Evolutionary conservation across 2,329 filamentous ascomycete species (phyloP), one percentile per base, ranked within the genome.

Genomic region (Penicillium vulpinum): DNA sequence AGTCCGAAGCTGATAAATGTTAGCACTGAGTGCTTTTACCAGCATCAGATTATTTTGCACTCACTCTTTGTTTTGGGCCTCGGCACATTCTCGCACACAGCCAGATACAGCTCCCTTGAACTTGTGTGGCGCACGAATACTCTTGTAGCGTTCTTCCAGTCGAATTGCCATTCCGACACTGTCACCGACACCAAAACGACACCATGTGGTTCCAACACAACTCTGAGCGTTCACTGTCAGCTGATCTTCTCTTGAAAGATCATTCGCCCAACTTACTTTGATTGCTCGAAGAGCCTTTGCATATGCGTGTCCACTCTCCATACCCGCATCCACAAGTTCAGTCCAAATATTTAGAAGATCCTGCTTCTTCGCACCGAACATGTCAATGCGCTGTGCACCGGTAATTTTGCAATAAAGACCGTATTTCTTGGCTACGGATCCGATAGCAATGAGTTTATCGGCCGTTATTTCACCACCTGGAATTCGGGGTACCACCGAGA

Each of bases 131-230:
- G 83, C 83, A n/a, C 92, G 85, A 57, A 96, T 89, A 68, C 89
- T 91, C 81, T 96, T 96, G 76, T 96, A 96, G 44, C 92, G 85
- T 77, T 96, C 90, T 75, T 96, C 92, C 0, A 96, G 76, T 4
- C 91, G 83, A 16, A 96, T 87, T 0, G 92, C 92, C 88, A 96
- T 90, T 11, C 92, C 92, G 0, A 96, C 92, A 72, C 89, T 92
- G 76, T 96, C 92, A 28, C 91, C 90, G 54, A 96, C 88, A 51
- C 92, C 92, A 67, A 88, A 96, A 1, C 92, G 83, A 69, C 92
- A 96, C 92, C 92, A 96, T 1, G 91, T 92, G 0, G 89, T 92
- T 22, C 92, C 92, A 0, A 96, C 92, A 66, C 92, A 96, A 58
- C 88, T 91, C 81, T 77, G 43, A 16, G 18, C n/a, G 31, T n/a